Percentiles rank a stretch among this genome's conserved stretches.
Evolutionary conservation across 192 early-diverging fungal genomes (phyloP).

Genomic region (Piromyces sp.): DNA sequence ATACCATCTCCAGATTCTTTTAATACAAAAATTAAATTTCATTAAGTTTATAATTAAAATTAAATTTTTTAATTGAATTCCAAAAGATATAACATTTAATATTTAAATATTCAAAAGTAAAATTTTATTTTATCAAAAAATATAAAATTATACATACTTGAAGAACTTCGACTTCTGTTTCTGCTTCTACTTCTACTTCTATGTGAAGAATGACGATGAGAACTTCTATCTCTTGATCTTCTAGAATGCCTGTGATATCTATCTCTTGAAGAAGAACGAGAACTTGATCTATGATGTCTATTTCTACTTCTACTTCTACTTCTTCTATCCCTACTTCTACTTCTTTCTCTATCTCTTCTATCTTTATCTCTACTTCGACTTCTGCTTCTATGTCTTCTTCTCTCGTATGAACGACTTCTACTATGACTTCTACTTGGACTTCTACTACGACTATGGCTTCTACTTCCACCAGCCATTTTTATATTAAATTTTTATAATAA

Average conservation of each 20-base stretch:
- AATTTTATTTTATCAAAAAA: background rate
- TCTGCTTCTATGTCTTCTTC: background rate
- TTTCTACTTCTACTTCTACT: background rate
- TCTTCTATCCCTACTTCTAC: background rate
- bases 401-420: background rate
- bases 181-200: background rate
- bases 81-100: too few relatives aligned
- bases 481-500: too few relatives aligned
- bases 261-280: background rate
- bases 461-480: background rate
- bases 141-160: background rate
- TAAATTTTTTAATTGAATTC: too few relatives aligned
- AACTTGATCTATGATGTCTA: background rate
- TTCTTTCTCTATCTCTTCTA: background rate
- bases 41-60: too few relatives aligned
- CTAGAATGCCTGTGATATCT: background rate
- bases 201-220: background rate
- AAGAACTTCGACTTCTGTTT: background rate
- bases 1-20: too few relatives aligned
- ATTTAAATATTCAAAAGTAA: too few relatives aligned
- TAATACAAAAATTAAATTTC: too few relatives aligned
- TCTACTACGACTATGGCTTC: background rate
- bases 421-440: background rate
- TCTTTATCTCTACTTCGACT: background rate
- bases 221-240: background rate